These are phyloP conservation scores for Aspergillus sp. DNA, from an alignment of 2,329 filamentous ascomycete genomes.

Conservation along the genomic window DNA sequence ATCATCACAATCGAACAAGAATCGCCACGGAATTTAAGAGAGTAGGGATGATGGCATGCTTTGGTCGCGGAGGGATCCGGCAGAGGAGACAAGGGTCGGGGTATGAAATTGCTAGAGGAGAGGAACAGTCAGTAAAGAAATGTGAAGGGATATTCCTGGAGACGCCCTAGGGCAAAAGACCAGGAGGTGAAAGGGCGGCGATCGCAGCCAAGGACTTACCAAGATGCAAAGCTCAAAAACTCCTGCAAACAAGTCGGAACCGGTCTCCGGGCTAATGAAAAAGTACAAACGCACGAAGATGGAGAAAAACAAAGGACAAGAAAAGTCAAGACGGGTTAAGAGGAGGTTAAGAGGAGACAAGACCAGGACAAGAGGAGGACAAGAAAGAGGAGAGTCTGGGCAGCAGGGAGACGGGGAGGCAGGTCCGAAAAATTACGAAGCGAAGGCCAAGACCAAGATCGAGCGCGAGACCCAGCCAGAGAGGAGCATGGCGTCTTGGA, in stretches of 20 bases:
- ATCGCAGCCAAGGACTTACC: background rate
- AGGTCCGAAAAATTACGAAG: constrained; percentile 13
- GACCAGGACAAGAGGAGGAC: constrained; percentile 9
- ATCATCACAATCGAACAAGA: constrained; percentile 9
- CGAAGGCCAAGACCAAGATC: constrained; percentile 16
- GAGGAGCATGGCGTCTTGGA: constrained; percentile 12
- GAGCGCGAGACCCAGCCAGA: constrained; percentile 14
- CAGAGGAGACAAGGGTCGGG: background rate
- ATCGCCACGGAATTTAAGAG: constrained; percentile 4
- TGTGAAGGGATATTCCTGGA: background rate
- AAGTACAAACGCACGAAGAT: constrained; percentile 3
- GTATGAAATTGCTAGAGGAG: constrained; percentile 2
- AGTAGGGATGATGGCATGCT: constrained; percentile 28
- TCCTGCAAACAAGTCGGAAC: background rate
- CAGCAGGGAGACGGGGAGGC: constrained; percentile 9
- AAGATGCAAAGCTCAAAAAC: background rate
- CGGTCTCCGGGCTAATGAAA: background rate
- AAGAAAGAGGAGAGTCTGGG: constrained; percentile 15
- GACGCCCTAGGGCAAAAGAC: background rate
- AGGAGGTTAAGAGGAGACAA: constrained; percentile 8
- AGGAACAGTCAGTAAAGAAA: constrained; percentile 3
- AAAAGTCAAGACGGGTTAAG: constrained; percentile 12
- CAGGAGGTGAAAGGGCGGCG: background rate
- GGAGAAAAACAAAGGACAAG: constrained; percentile 9
- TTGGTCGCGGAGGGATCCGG: constrained; percentile 18